Evolutionary conservation across 352 stramenopile species (phyloP).

Genomic region (Pythium dissimile): DNA sequence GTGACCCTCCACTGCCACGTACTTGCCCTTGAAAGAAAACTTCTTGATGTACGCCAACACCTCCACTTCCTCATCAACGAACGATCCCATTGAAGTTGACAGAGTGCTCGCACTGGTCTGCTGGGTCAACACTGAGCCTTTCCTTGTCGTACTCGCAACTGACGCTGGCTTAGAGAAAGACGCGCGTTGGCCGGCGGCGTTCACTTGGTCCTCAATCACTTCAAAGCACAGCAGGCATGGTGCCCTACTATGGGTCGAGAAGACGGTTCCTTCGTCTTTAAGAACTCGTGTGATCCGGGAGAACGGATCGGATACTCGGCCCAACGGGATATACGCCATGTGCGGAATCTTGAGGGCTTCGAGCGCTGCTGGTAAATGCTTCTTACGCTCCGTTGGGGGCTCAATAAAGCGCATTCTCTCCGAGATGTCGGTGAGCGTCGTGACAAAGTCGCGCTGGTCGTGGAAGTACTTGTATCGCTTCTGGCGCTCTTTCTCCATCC

Average conservation of each 20-base stretch:
- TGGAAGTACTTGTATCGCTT: conserved; percentile 84
- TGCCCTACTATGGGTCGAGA: conserved; percentile 74
- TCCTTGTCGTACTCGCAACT: not conserved
- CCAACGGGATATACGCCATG: conserved; percentile 77
- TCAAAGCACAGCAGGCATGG: conserved; percentile 77
- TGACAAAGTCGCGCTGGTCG: conserved; percentile 73
- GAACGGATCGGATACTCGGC: conserved; percentile 67
- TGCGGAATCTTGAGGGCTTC: conserved; percentile 43
- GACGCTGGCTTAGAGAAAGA: conserved; percentile 16
- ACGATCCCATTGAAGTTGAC: conserved; percentile 22
- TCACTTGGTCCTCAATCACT: conserved; percentile 73
- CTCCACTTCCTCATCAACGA: conserved; percentile 42
- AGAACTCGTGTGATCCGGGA: conserved; percentile 65
- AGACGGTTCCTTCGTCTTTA: conserved; percentile 69
- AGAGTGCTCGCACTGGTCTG: conserved; percentile 18
- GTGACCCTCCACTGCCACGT: conserved; percentile 32
- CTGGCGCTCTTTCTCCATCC: conserved; percentile 74
- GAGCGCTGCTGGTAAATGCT: conserved; percentile 46
- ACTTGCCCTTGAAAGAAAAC: conserved; percentile 58
- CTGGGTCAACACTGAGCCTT: not conserved
- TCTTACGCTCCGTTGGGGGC: conserved; percentile 60
- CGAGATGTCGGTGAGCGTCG: conserved; percentile 63
- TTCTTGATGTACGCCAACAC: conserved; percentile 48
- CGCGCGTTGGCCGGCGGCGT: conserved; percentile 42
- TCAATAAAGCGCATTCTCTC: conserved; percentile 68